Conservation (phyloP, 2,329 filamentous ascomycete genomes). For the Nemania bipapillata region DNA sequence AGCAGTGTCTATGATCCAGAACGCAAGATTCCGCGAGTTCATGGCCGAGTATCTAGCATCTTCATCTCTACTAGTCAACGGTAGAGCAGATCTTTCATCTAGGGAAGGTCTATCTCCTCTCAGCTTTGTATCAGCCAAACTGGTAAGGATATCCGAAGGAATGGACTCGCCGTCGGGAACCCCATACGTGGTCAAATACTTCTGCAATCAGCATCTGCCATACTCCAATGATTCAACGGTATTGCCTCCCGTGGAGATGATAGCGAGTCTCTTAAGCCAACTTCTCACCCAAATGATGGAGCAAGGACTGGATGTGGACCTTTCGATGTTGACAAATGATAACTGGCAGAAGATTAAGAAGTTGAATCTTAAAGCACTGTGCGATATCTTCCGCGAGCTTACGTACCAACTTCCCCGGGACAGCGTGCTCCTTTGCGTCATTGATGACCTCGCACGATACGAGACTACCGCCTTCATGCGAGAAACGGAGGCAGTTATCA, state of each 20-base stretch:
- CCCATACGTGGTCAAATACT: constrained; percentile 35
- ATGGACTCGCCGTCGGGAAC: constrained; percentile 4
- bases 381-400: constrained; percentile 29
- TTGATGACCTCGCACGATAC: constrained; percentile 38
- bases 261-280: constrained; percentile 35
- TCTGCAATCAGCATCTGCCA: constrained; percentile 35
- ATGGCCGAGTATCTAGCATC: constrained; percentile 26
- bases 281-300: constrained; percentile 34
- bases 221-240: background rate
- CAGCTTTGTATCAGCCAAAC: constrained; percentile 31
- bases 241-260: constrained; percentile 19
- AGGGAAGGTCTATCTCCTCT: constrained; percentile 33
- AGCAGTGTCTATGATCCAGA: constrained; percentile 23
- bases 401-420: constrained; percentile 20
- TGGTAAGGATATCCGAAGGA: constrained; percentile 24
- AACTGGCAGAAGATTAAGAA: constrained; percentile 26
- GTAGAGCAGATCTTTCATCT: constrained; percentile 28
- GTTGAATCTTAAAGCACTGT: constrained; percentile 22
- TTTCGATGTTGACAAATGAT: constrained; percentile 22
- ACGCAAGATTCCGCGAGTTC: constrained; percentile 17
- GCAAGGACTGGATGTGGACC: constrained; percentile 12
- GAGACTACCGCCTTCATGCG: constrained; percentile 20
- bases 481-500: constrained; percentile 24
- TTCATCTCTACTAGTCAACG: constrained; percentile 29
- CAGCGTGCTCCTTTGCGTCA: constrained; percentile 34